A percentile compares a stretch with the other conserved stretches of the same genome.
phyloP scores from a whole-genome alignment of 305 asterid genomes.

The Fraxinus platypoda region DNA sequence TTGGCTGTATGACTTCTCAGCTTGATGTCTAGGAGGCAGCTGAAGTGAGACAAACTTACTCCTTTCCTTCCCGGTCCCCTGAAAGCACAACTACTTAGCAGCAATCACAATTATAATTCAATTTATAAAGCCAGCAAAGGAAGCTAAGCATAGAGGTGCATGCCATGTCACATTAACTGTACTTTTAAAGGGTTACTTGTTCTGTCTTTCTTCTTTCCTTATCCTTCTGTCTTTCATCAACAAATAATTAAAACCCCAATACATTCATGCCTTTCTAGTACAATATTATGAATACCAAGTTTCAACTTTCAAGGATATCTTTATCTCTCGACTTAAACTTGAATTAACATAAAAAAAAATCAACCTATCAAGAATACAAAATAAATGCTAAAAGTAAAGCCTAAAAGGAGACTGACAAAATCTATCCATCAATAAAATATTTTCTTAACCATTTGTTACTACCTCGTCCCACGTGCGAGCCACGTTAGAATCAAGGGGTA shows the following conservation, averaged over 20 bases:
- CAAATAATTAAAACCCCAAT: not conserved
- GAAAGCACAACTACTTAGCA: slow-evolving; percentile 23
- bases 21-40: slow-evolving; percentile 35
- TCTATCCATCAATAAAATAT: not conserved
- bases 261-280: not conserved
- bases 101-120: slow-evolving; percentile 11
- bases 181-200: not conserved
- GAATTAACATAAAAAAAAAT: not conserved
- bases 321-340: not conserved
- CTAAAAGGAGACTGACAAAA: not conserved
- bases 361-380: not conserved
- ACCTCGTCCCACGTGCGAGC: not conserved
- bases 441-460: not conserved
- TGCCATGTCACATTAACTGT: not conserved
- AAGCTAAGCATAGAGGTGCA: not conserved
- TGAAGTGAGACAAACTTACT: slow-evolving; percentile 36
- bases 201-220: not conserved
- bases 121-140: not conserved
- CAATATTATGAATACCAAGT: not conserved
- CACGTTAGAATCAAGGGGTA: not conserved
- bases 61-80: slow-evolving; percentile 46
- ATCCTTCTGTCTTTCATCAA: not conserved
- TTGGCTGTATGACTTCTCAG: slow-evolving; percentile 38
- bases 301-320: not conserved
- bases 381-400: not conserved